Base-by-base conservation (phyloP, 2,329 filamentous ascomycete genomes). In the Aspergillus thermomutatus region DNA sequence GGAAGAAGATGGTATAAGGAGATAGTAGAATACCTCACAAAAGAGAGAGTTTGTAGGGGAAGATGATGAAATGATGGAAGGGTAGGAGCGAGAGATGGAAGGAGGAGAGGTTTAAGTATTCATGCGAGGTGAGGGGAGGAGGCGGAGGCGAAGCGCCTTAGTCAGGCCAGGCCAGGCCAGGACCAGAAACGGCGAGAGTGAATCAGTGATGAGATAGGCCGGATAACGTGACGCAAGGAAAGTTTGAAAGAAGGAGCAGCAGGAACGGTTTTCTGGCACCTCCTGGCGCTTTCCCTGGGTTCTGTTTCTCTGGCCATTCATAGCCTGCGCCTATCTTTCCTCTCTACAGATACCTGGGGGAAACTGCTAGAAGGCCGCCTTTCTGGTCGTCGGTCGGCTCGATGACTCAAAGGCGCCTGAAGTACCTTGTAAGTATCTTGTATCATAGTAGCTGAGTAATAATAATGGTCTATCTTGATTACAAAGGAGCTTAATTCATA, bases 61-160 rank as follows among this genome's bases (percentile, higher is more conserved):
- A 52, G 55, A 46, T 51, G 58, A 52, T 46, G 56, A 55, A 53
- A 52, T 27, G 50, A 58, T 50, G 56, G 50, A 53, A 31, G 57
- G 43, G 46, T 52, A 60, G 21, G 56, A 53, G 59, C 58, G 49
- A 58, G 56, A 54, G 50, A 58, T 41, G 59, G 49, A 54, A 53
- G 55, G 57, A 53, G 57, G 57, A 52, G 54, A 55, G 63, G 57
- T 54, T 72, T 72, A 73, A 69, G 69, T 72, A 73, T 64, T 58
- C 58, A 55, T 56, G 57, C 57, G 52, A 61, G 59, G 57, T 59
- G 66, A 67, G 63, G 68, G 62, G 59, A 64, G 63, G 63, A 56
- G 55, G 54, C 47, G 55, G 63, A 63, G 66, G 66, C 64, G 61
- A 69, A 63, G 62, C 58, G 60, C 59, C 62, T 68, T 66, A 68